Base-by-base conservation (phyloP, 768 basidiomycete species). In the Phlegmacium glaucopus region DNA sequence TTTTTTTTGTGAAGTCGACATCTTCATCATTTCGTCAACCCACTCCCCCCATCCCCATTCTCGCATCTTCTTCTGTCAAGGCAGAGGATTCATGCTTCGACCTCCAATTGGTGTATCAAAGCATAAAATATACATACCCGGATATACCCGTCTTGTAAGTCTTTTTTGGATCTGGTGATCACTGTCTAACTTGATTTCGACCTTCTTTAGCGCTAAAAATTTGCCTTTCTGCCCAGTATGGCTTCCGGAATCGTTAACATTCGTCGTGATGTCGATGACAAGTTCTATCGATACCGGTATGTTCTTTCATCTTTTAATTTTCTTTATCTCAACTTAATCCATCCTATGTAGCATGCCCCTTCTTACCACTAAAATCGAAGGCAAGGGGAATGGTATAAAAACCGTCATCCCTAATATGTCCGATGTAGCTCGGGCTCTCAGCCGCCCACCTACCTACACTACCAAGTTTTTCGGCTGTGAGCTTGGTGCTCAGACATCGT, bases 381-480 rank as follows among this genome's bases (percentile, higher is more conserved):
- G 96, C 60, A 94, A 94, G 69, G 96, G 96, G 51, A 99, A 99
- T 66, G 96, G 96, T 60, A 98, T 99, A 72, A 99, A 99, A 76
- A 99, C 96, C 39, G 94, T 99, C 62, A 72, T 97, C 45, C 94
- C 94, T 15, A 99, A 99, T 72, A 97, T 99, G 93, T 82, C 91
- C 50, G 96, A 98, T 68, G 87, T 99, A 55, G 92, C 95, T 40
- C 87, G 92, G 54, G 94, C 96, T 38, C 82, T 99, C 55, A 90
- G 86, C 61, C 87, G 96, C 49, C 95, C 95, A 50, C 89, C 96
- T 22, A 81, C 94, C 36, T 96, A 98, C 66, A 88, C 95, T 52
- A 97, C 95, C 69, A 99, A 99, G 71, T 99, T 94, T 78, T 98
- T 99, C 61, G 96, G 96, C 27, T 94, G 90, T 66, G 96, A 99